Percentiles rank a stretch among this genome's conserved stretches.
phyloP scores from a whole-genome alignment of 176 grass and related monocot genomes.

The Oryza australiensis region DNA sequence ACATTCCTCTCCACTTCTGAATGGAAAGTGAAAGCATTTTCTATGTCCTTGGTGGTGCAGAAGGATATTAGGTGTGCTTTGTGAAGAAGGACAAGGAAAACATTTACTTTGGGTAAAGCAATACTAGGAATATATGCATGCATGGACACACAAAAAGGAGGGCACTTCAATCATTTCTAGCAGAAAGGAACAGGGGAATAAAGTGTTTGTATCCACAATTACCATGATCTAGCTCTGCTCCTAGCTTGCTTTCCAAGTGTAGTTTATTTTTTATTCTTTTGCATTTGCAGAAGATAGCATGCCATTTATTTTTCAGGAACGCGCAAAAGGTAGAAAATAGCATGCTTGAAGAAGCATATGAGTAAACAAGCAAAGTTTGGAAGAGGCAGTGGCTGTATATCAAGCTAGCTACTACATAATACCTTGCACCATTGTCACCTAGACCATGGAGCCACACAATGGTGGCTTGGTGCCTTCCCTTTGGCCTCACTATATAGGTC shows the following conservation, averaged over 20 bases:
- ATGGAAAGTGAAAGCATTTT: slow-evolving; percentile 32
- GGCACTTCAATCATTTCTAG: slow-evolving; percentile 47
- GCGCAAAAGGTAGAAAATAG: no score
- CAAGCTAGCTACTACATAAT: neutral
- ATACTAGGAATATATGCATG: slow-evolving; percentile 90
- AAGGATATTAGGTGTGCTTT: slow-evolving; percentile 36
- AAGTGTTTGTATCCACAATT: slow-evolving; percentile 33
- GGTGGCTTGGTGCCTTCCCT: slow-evolving; percentile 76
- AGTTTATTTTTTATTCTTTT: slow-evolving; percentile 3
- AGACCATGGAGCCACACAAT: slow-evolving; percentile 90
- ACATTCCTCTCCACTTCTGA: slow-evolving; percentile 42
- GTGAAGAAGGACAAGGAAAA: slow-evolving; percentile 37
- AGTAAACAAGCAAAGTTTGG: neutral
- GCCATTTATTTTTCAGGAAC: no score
- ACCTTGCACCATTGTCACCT: slow-evolving; percentile 92
- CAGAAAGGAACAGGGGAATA: slow-evolving; percentile 41
- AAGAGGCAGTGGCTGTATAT: neutral
- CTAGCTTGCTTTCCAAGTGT: slow-evolving; percentile 13
- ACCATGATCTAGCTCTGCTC: slow-evolving; percentile 9
- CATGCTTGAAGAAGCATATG: neutral
- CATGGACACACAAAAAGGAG: slow-evolving; percentile 39
- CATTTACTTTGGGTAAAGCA: slow-evolving; percentile 44
- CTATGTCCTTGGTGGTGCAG: neutral
- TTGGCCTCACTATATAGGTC: slow-evolving; percentile 88
- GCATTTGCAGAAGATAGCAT: neutral